Evolutionary conservation across 2,329 filamentous ascomycete species (phyloP).

Genomic region (Ceratocystis alfenasii): DNA sequence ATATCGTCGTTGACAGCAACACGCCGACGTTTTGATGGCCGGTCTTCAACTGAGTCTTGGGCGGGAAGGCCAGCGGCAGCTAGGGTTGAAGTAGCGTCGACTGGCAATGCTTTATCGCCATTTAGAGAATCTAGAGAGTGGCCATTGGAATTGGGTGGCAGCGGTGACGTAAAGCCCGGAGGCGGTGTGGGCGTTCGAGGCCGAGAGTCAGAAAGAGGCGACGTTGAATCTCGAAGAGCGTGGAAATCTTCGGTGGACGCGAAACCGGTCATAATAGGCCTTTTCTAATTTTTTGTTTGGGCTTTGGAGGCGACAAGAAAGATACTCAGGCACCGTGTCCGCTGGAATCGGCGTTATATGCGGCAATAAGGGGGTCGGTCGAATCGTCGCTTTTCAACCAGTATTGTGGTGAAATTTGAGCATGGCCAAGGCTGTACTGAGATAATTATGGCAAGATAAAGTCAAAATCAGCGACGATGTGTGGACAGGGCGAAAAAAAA

Average conservation of each 20-base stretch:
- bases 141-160: conserved; percentile 23
- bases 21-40: conserved; percentile 55
- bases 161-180: conserved; percentile 11
- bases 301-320: conserved; percentile 31
- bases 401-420: conserved; percentile 39
- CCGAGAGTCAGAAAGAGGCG: conserved; percentile 22
- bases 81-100: not conserved
- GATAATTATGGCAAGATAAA: conserved; percentile 19
- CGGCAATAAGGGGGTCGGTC: conserved; percentile 43
- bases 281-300: not conserved
- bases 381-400: conserved; percentile 36
- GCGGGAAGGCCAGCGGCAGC: not conserved
- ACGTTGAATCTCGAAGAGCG: conserved; percentile 23
- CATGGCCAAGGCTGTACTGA: conserved; percentile 40
- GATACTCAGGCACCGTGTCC: conserved; percentile 41
- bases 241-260: conserved; percentile 38
- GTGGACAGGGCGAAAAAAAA: conserved; percentile 16
- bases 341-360: conserved; percentile 47
- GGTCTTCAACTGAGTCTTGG: conserved; percentile 32
- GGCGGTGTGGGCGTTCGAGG: conserved; percentile 24
- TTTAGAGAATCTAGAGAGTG: conserved; percentile 22
- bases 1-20: conserved; percentile 26
- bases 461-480: conserved; percentile 13
- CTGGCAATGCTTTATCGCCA: conserved; percentile 19
- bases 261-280: conserved; percentile 47